These are phyloP conservation scores for Hypoxylon sp. DNA, from an alignment of 2,329 filamentous ascomycete species.

Conservation along the genomic window DNA sequence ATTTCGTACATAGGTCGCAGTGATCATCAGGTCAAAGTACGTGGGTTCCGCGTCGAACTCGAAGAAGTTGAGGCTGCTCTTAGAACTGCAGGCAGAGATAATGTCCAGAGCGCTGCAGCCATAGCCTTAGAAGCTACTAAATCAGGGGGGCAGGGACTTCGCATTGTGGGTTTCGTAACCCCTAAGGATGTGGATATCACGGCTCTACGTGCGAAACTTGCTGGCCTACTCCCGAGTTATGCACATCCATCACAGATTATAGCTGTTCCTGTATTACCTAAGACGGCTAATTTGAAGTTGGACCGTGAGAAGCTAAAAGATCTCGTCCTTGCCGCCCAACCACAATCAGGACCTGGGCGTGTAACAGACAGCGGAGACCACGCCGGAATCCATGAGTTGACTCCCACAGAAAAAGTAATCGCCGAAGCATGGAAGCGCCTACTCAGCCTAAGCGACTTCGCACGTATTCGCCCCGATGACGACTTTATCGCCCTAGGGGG, in stretches of 20 bases:
- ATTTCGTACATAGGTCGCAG: slow-evolving; percentile 6
- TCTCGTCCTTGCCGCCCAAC: not conserved
- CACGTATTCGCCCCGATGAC: not conserved
- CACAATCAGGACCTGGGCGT: not conserved
- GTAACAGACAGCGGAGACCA: not conserved
- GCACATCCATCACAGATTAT: not conserved
- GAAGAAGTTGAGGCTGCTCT: not conserved
- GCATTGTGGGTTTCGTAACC: not conserved
- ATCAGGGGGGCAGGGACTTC: not conserved
- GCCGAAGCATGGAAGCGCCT: not conserved
- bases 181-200: not conserved
- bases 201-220: not conserved
- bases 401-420: not conserved
- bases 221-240: not conserved
- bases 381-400: not conserved
- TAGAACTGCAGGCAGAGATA: not conserved
- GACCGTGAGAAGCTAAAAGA: not conserved
- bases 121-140: not conserved
- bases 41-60: not conserved
- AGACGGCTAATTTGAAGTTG: not conserved
- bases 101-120: not conserved
- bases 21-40: not conserved
- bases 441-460: not conserved
- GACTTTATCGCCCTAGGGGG: not conserved
- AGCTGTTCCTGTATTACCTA: not conserved